A percentile compares a stretch with the other conserved stretches of the same genome.
Conservation (phyloP, 2,329 filamentous ascomycete species). For the Penicillium sp. region DNA sequence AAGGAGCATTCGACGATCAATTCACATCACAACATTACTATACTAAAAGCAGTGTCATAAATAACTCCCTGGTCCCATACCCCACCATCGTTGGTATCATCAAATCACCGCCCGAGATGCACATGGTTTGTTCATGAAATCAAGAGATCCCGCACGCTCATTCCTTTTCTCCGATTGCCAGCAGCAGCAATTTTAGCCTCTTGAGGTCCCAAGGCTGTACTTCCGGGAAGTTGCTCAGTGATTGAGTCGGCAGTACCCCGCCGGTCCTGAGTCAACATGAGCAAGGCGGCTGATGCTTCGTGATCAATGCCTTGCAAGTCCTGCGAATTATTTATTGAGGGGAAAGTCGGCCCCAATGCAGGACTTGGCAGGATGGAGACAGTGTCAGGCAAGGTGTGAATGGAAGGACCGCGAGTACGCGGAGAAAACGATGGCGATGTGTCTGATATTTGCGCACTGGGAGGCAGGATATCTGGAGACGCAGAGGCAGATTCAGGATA, state of each 20-base stretch:
- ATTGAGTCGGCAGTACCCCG: slow-evolving; percentile 45
- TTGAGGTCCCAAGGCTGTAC: slow-evolving; percentile 2
- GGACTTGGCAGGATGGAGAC: slow-evolving; percentile 35
- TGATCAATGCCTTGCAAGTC: slow-evolving; percentile 51
- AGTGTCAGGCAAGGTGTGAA: slow-evolving; percentile 18
- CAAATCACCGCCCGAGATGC: too few species aligned
- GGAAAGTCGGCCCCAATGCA: slow-evolving; percentile 28
- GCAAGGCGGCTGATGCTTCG: slow-evolving; percentile 74
- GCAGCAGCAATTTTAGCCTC: slow-evolving; percentile 10
- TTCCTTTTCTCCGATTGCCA: slow-evolving; percentile 40
- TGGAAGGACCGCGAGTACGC: slow-evolving; percentile 24
- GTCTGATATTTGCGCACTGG: slow-evolving; percentile 16
- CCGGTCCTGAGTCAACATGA: slow-evolving; percentile 82
- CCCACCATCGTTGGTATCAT: too few species aligned
- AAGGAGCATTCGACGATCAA: too few species aligned
- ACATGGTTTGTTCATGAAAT: slow-evolving; percentile 37
- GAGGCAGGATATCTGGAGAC: slow-evolving; percentile 33
- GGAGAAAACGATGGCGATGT: slow-evolving; percentile 34
- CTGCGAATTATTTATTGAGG: slow-evolving; percentile 19
- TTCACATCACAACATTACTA: too few species aligned
- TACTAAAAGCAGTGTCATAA: too few species aligned
- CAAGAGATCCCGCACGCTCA: slow-evolving; percentile 53
- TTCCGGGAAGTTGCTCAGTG: slow-evolving; percentile 19
- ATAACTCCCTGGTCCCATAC: too few species aligned
- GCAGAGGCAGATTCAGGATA: slow-evolving; percentile 27